Percentiles rank a stretch among this genome's conserved stretches.
These are phyloP conservation scores for Chlamydomonas applanata DNA, from an alignment of 139 green algal genomes.

Conservation along the genomic window DNA sequence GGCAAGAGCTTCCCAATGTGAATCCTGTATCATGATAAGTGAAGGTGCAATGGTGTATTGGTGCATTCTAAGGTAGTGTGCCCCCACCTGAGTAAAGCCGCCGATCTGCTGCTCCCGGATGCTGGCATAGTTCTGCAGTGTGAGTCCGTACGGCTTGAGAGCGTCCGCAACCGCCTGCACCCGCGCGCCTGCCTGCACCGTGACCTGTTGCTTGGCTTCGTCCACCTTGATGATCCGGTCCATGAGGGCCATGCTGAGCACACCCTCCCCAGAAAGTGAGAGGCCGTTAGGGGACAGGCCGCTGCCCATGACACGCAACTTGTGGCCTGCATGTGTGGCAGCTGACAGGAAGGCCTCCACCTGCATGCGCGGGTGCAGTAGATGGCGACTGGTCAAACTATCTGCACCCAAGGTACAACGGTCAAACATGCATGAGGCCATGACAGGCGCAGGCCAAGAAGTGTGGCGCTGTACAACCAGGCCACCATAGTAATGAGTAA, in stretches of 20 bases:
- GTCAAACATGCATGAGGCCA: no score
- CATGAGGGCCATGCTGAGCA: constrained; percentile 89
- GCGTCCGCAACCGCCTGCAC: constrained; percentile 80
- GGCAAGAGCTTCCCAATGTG: no score
- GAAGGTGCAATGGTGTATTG: no score
- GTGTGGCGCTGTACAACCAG: no score
- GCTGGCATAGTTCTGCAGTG: constrained; percentile 93
- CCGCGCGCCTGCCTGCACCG: constrained; percentile 75
- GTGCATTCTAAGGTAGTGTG: no score
- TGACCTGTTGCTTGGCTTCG: constrained; percentile 55
- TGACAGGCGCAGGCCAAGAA: no score
- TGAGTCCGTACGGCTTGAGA: constrained; percentile 81
- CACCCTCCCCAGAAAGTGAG: constrained; percentile 76
- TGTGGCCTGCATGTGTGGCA: constrained; percentile 38
- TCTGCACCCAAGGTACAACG: no score
- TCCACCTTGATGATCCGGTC: constrained; percentile 88
- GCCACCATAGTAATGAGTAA: no score
- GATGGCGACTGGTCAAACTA: no score
- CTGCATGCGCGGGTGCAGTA: no score
- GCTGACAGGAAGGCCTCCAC: constrained; percentile 73
- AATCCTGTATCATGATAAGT: no score
- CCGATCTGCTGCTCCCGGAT: constrained; percentile 96
- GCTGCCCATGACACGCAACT: constrained; percentile 80
- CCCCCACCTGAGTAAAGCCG: constrained; percentile 85
- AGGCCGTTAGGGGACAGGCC: constrained; percentile 91